These are phyloP conservation scores for Pichia sporocuriosa DNA, from an alignment of 805 yeast species.

Conservation along the genomic window DNA sequence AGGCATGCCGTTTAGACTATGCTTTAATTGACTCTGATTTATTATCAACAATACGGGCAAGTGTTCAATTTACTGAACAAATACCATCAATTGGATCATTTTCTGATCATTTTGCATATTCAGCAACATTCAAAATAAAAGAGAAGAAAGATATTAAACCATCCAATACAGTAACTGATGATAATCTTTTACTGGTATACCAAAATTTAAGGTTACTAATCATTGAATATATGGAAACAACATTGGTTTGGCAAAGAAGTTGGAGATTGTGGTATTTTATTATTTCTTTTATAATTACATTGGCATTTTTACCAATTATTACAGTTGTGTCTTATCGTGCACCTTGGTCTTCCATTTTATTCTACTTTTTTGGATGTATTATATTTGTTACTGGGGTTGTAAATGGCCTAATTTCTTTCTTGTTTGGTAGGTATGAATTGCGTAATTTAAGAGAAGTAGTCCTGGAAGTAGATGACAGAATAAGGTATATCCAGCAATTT, in stretches of 20 bases:
- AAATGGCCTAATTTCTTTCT: slow-evolving; percentile 69
- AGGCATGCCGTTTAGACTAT: slow-evolving; percentile 87
- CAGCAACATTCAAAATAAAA: slow-evolving; percentile 33
- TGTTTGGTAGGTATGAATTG: slow-evolving; percentile 76
- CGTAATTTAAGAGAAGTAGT: slow-evolving; percentile 74
- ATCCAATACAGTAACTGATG: neutral
- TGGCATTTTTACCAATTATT: slow-evolving; percentile 49
- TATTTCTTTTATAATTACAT: slow-evolving; percentile 42
- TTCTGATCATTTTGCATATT: slow-evolving; percentile 90
- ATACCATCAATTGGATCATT: slow-evolving; percentile 66
- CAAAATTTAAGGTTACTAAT: slow-evolving; percentile 45
- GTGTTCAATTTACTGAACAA: slow-evolving; percentile 66
- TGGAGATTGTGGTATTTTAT: slow-evolving; percentile 66
- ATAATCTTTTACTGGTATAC: slow-evolving; percentile 31
- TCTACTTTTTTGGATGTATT: slow-evolving; percentile 48
- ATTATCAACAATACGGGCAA: slow-evolving; percentile 51
- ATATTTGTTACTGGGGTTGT: slow-evolving; percentile 60
- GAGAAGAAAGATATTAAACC: neutral
- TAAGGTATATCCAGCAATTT: slow-evolving; percentile 6
- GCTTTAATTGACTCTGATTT: slow-evolving; percentile 62
- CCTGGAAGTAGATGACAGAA: slow-evolving; percentile 47
- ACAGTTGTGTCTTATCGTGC: slow-evolving; percentile 50
- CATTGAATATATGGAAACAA: slow-evolving; percentile 38
- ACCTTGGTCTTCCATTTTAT: slow-evolving; percentile 61
- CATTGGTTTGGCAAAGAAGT: slow-evolving; percentile 49